Base-by-base conservation (phyloP, 805 yeast species). In the Limtongozyma cylindracea region DNA sequence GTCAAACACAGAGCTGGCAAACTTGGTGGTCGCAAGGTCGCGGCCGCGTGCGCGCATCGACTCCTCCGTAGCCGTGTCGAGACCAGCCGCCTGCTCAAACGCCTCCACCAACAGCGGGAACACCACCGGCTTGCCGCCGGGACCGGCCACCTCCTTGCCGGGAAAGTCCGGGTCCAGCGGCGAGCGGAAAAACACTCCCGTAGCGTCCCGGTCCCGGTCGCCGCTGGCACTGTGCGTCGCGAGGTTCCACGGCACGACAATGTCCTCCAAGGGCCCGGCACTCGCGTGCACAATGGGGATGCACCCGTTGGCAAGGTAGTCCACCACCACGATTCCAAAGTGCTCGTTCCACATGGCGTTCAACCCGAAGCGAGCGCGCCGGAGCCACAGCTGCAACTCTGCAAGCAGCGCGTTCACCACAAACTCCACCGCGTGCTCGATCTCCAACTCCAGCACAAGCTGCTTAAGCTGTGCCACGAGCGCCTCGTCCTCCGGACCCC, bases 341-440 rank as follows among this genome's bases (percentile, higher is more conserved):
- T 88, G 99, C 49, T 88, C 99, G 45, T 88, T 88, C 98, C 98
- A 88, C 99, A 88, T 88, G 15, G 92, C 80, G 36, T 88, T 84
- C 18, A 88, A 50, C 4, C 98, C 98, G 35, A 63, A 66, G 13
- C 66, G 60, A 3, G 78, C 60, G 9, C 41, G 46, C 8, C 47
- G 33, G 16, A 91, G 49, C 24, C 61, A 54, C 14, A 45, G 36
- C 23, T 62, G 47, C 9, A 91, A 66, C 10, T 52, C 56, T 2
- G 50, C 53, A 47, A 76, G 76, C 7, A 77, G 56, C 13, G 84
- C 71, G 44, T 88, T 91, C 4, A 73, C 56, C 1, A 67, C 48
- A 34, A 80, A 70, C 29, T 59, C 62, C 13, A 62, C 47, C 25
- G 41, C 38, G 2, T 33, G 39, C 8, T 34, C 29, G 11, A 50